Base-by-base conservation (phyloP, 2,329 filamentous ascomycete species). In the Calonectria multiphialidica region DNA sequence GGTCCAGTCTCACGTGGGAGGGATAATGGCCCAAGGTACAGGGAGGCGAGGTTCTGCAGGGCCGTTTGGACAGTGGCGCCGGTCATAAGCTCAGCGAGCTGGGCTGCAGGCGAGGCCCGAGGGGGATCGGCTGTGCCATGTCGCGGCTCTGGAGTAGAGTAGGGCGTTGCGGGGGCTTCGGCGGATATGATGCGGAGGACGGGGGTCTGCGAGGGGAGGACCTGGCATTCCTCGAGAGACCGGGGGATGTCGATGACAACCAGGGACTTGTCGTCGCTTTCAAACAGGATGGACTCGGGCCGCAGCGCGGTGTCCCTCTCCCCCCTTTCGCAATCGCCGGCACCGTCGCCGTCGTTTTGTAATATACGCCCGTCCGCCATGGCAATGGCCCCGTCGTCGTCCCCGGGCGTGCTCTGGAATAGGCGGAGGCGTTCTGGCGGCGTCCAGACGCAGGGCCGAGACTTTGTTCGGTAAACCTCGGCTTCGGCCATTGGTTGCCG, bases 161-260 rank as follows among this genome's bases (percentile, higher is more conserved):
- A 90, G 28, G 88, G 88, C 59, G 73, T 72, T 72, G 78, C 86
- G 77, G 81, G 83, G 70, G 86, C 87, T 73, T 78, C 78, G 69
- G 81, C 84, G 49, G 89, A 90, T 72, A 88, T 75, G 57, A 91
- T 83, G 68, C 85, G 84, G 63, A 84, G 83, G 61, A 74, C 72
- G 66, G 83, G 81, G 25, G 76, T 71, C 40, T 85, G 77, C 35
- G 82, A 83, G 8, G 83, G 80, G 15, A 84, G 83, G 40, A 87
- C 86, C 82, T 95, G 94, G 21, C 90, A 90, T 72, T 90, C 86
- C 75, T 93, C 91, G 45, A 95, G 89, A 2, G 94, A 94, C 21
- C 87, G 85, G 28, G 94, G 93, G 55, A 95, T 89, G 78, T 96
- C 94, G 64, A 95, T 81, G 30, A 95, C 81, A 25, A 90, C 85